These are phyloP conservation scores for Acmispon strigosus DNA, from an alignment of 306 rosid genomes.

Conservation along the genomic window DNA sequence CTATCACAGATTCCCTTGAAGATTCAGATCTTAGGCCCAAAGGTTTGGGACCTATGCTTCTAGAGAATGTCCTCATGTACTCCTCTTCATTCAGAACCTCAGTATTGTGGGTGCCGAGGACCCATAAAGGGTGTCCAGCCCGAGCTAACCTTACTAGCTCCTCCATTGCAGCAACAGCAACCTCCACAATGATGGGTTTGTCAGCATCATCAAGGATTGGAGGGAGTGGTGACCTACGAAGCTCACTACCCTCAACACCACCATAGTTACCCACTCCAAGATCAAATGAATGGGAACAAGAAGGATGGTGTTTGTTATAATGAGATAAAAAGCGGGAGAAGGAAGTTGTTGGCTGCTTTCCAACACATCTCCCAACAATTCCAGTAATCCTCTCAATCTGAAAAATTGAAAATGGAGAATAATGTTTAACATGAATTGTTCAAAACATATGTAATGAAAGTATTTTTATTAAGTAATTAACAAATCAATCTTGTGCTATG, in stretches of 20 bases:
- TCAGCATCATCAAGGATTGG: slow-evolving; percentile 56
- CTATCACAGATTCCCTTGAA: slow-evolving; percentile 73
- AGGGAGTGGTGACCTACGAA: slow-evolving; percentile 46
- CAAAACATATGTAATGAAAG: no score
- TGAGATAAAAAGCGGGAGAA: slow-evolving; percentile 33
- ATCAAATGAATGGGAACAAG: slow-evolving; percentile 66
- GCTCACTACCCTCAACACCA: slow-evolving; percentile 58
- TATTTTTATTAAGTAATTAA: neutral
- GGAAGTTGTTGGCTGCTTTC: slow-evolving; percentile 84
- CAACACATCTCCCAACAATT: slow-evolving; percentile 83
- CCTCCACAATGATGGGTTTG: slow-evolving; percentile 80
- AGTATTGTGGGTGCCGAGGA: slow-evolving; percentile 34
- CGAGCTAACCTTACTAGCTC: slow-evolving; percentile 86
- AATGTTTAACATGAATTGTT: no score
- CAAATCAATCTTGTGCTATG: neutral
- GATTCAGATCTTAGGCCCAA: slow-evolving; percentile 73
- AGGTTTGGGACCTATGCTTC: slow-evolving; percentile 77
- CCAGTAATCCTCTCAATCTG: slow-evolving; percentile 88
- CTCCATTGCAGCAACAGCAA: slow-evolving; percentile 95
- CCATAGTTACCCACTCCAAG: slow-evolving; percentile 56
- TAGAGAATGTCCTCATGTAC: slow-evolving; percentile 64
- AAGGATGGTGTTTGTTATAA: neutral
- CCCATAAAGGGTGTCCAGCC: slow-evolving; percentile 85
- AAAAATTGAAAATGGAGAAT: no score
- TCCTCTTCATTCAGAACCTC: slow-evolving; percentile 63